Conservation (phyloP, 495 filamentous ascomycete genomes). For the Aspergillus sclerotiicarbonarius region DNA sequence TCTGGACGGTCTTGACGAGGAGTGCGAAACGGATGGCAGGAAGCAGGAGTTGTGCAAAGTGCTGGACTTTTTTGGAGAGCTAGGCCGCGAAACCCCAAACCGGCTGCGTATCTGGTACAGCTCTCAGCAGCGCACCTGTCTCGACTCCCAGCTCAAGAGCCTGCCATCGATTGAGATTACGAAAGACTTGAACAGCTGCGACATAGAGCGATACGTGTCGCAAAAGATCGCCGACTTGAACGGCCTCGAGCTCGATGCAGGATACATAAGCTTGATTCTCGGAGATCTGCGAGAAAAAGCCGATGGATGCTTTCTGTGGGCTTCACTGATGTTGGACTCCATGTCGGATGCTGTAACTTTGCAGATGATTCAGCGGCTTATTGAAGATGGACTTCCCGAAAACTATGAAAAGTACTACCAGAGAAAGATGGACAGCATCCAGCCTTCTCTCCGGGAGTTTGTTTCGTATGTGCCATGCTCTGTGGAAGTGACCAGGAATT, state of each 20-base stretch:
- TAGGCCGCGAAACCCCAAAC: background rate
- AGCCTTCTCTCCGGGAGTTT: background rate
- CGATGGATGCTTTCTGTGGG: constrained; percentile 10
- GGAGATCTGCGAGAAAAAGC: constrained; percentile 1
- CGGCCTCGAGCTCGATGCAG: background rate
- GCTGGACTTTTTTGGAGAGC: background rate
- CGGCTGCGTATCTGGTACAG: background rate
- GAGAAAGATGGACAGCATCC: background rate
- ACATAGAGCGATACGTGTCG: background rate
- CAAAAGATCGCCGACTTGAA: background rate
- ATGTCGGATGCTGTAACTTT: background rate
- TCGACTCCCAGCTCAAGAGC: background rate
- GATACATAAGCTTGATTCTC: constrained; percentile 3
- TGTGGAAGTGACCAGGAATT: background rate
- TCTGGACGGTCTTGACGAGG: background rate
- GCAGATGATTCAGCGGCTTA: constrained; percentile 3
- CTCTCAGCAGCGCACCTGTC: constrained; percentile 1
- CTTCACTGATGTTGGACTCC: constrained; percentile 5
- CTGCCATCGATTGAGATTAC: background rate
- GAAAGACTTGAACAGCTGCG: background rate
- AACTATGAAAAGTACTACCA: constrained; percentile 6
- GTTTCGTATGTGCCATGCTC: background rate
- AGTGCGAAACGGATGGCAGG: background rate
- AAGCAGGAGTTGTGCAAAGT: constrained; percentile 1
- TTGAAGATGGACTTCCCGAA: constrained; percentile 1